Base-by-base conservation (phyloP, 345 rosid genomes). In the Brassica juncea region DNA sequence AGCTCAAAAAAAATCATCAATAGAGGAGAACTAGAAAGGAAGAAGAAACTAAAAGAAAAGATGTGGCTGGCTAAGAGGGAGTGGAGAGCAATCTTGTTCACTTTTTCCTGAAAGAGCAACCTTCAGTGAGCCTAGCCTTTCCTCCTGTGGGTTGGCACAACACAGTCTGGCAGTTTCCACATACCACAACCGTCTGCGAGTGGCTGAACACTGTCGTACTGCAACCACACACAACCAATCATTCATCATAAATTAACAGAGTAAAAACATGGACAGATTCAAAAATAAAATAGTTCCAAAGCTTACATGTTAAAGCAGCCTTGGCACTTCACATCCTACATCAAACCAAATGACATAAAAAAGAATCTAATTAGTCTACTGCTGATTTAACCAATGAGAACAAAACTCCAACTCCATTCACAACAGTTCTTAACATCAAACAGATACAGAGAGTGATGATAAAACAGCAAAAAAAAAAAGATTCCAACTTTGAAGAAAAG, bases 91-190 rank as follows among this genome's bases (percentile, higher is more conserved):
- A 70, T 31, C 16, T 52, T 52, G 3, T 5, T 54, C 8, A 54
- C 59, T 88, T 88, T 72, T 58, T 86, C 81, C 91, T 80, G 82
- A 86, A 88, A 69, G 89, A 85, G 80, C 88, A 85, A 0, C 89
- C 91, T 73, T 86, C 91, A 0, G 83, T 79, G 28, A 88, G 87
- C 63, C 71, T 75, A 0, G 89, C 89, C 64, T 83, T 82, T 9
- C 91, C 91, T 54, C 91, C 91, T 0, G 91, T 88, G 6, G 89
- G 89, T 75, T 84, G 86, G 85, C 91, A 86, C 49, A 88, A 35
- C 15, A 88, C 85, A 0, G 86, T 82, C 83, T 86, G 88, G 77
- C 91, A 88, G 83, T 86, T 88, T 6, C 84, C 88, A 21, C 91
- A 88, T 31, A 86, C 77, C 76, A 86, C 91, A 7, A 86, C 91